A percentile compares a stretch with the other conserved stretches of the same genome.
Evolutionary conservation across 2,329 filamentous ascomycete genomes (phyloP).

Genomic region (Pseudogymnoascus sp.): DNA sequence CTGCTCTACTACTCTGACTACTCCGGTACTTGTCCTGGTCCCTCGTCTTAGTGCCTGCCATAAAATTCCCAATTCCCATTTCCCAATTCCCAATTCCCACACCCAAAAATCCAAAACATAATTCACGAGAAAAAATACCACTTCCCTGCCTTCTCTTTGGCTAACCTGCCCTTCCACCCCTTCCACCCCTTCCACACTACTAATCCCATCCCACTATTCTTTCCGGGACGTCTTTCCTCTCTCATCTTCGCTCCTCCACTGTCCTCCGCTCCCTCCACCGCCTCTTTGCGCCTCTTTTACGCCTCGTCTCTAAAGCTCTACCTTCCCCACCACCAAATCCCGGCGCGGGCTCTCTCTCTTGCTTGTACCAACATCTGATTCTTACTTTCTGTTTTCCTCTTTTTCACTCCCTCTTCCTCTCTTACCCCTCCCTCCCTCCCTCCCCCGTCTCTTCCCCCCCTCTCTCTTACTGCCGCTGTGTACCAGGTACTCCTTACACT

Average conservation of each 20-base stretch:
- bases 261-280: background rate
- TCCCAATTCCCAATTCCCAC: too few relatives aligned
- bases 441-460: too few relatives aligned
- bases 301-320: background rate
- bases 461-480: background rate
- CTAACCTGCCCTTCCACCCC: background rate
- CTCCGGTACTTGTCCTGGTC: background rate
- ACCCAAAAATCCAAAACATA: background rate
- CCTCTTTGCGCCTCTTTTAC: background rate
- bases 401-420: too few relatives aligned
- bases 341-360: background rate
- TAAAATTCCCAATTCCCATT: background rate
- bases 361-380: background rate
- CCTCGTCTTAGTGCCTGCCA: background rate
- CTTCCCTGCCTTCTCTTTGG: too few relatives aligned
- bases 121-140: background rate
- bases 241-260: background rate
- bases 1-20: background rate
- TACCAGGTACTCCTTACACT: background rate
- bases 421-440: too few relatives aligned
- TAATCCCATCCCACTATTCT: background rate
- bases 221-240: background rate
- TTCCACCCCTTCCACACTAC: background rate
- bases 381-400: too few relatives aligned
- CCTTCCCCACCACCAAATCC: background rate